These are phyloP conservation scores for Bipolaris bicolor DNA, from an alignment of 2,329 filamentous ascomycete genomes.

Conservation along the genomic window DNA sequence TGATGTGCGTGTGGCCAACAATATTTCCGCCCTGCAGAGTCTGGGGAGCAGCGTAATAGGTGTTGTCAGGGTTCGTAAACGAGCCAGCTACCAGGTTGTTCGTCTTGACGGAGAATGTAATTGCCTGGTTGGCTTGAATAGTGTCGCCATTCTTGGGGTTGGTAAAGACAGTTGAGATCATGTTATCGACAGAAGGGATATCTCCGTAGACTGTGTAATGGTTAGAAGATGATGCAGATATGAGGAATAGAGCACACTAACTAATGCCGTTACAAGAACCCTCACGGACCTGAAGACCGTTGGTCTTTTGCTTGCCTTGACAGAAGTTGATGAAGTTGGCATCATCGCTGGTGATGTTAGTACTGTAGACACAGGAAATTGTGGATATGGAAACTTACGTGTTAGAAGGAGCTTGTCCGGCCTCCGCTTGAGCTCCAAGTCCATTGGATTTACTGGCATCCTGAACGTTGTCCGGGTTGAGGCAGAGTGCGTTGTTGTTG, in stretches of 20 bases:
- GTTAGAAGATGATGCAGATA: neutral
- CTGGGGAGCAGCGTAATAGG: constrained; percentile 64
- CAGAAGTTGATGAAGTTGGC: constrained; percentile 69
- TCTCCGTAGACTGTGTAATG: constrained; percentile 59
- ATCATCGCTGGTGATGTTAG: constrained; percentile 47
- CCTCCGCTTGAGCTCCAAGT: constrained; percentile 44
- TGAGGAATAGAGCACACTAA: constrained; percentile 29
- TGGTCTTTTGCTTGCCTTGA: constrained; percentile 60
- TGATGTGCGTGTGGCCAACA: constrained; percentile 59
- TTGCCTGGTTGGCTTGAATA: constrained; percentile 50
- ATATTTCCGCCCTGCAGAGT: constrained; percentile 52
- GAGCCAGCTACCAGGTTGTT: constrained; percentile 58
- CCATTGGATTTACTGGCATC: constrained; percentile 51
- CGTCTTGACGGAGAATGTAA: constrained; percentile 58
- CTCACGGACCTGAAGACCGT: constrained; percentile 57
- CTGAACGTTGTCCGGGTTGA: constrained; percentile 54
- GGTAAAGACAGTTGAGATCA: constrained; percentile 62
- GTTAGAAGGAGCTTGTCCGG: constrained; percentile 53
- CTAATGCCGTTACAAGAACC: constrained; percentile 64
- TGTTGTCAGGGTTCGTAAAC: constrained; percentile 61
- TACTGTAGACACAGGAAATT: neutral
- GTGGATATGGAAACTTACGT: constrained; percentile 47
- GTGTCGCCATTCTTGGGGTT: constrained; percentile 53
- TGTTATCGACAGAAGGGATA: constrained; percentile 58
- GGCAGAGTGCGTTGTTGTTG: constrained; percentile 30